Conservation (phyloP, 805 yeast species). For the Saturnispora serradocipensis region DNA sequence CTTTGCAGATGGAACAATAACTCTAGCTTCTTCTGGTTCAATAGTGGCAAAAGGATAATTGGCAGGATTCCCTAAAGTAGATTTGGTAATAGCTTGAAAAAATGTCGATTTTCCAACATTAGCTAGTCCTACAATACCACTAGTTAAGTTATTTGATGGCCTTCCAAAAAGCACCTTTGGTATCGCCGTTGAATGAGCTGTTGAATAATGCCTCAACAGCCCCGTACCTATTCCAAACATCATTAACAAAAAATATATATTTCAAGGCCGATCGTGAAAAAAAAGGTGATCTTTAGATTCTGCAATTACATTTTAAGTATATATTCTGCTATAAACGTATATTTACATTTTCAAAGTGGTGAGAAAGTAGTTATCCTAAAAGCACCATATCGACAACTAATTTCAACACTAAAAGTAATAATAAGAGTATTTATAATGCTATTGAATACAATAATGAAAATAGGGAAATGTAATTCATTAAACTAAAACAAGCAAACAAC, state of each 20-base stretch:
- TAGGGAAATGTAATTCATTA: not conserved
- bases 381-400: not conserved
- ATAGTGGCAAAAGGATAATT: constrained; percentile 71
- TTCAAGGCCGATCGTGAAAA: too few species aligned
- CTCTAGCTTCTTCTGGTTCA: constrained; percentile 59
- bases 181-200: not conserved
- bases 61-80: constrained; percentile 57
- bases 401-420: not conserved
- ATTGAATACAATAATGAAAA: too few species aligned
- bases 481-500: not conserved
- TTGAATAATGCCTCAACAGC: not conserved
- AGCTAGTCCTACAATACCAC: constrained; percentile 54
- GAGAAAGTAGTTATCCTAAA: too few species aligned
- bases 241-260: not conserved
- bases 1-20: constrained; percentile 41
- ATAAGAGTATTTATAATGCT: not conserved
- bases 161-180: constrained; percentile 23
- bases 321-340: not conserved
- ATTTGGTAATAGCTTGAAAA: constrained; percentile 51
- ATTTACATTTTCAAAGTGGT: not conserved
- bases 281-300: not conserved
- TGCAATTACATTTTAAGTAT: not conserved
- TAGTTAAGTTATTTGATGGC: constrained; percentile 28
- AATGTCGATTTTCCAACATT: constrained; percentile 57
- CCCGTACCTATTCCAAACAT: not conserved